phyloP scores from a whole-genome alignment of 2,329 filamentous ascomycete genomes.

The Colletotrichum phormii region DNA sequence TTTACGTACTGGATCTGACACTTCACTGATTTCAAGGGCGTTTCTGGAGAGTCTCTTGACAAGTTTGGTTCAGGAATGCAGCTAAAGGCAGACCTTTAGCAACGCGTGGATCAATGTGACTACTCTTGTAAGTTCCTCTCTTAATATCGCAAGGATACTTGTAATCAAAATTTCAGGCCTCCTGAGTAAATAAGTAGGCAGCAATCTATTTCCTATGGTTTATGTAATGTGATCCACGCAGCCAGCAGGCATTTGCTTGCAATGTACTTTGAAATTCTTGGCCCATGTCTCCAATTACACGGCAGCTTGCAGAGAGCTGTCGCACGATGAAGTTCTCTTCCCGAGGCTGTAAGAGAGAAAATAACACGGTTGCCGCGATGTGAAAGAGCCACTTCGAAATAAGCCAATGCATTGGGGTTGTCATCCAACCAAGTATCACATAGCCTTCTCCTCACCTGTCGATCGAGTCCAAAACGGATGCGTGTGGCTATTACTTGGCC shows the following conservation, averaged over 20 bases:
- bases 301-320: not conserved
- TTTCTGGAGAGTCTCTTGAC: too few relatives aligned
- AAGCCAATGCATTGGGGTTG: too few relatives aligned
- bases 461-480: not conserved
- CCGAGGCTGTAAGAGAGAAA: not conserved
- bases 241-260: not conserved
- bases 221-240: not conserved
- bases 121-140: too few relatives aligned
- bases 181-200: too few relatives aligned
- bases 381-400: not conserved
- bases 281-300: not conserved
- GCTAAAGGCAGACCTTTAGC: too few relatives aligned
- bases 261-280: not conserved
- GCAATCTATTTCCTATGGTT: not conserved
- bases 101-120: too few relatives aligned
- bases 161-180: not conserved
- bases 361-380: not conserved
- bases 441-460: not conserved
- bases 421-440: not conserved
- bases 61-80: too few relatives aligned
- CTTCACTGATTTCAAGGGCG: not conserved
- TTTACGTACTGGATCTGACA: not conserved
- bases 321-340: not conserved
- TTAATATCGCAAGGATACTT: too few relatives aligned
- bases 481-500: too few relatives aligned